These are phyloP conservation scores for Elongisporangium undulatum DNA, from an alignment of 352 stramenopile species.

Conservation along the genomic window DNA sequence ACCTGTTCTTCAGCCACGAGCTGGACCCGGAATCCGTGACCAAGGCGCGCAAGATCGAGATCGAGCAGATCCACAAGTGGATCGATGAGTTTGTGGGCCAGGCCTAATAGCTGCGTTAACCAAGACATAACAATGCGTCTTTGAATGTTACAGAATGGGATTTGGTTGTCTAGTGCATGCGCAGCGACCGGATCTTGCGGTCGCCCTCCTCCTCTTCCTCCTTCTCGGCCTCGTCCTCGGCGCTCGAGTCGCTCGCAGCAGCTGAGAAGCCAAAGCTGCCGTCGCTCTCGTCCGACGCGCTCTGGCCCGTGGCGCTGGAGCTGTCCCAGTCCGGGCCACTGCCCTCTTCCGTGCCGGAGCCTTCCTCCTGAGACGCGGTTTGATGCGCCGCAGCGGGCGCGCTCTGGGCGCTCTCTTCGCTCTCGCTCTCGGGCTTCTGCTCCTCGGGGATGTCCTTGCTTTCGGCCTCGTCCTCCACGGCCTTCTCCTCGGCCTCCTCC, in stretches of 20 bases:
- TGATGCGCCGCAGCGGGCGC: background rate
- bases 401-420: background rate
- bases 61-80: conserved; percentile 82
- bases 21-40: conserved; percentile 77
- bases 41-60: conserved; percentile 62
- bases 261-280: background rate
- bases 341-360: background rate
- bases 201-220: background rate
- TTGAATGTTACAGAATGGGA: background rate
- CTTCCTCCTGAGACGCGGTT: background rate
- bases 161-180: background rate
- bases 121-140: background rate
- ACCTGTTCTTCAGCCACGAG: conserved; percentile 90
- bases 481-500: background rate
- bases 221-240: background rate
- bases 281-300: background rate
- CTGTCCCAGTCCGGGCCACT: background rate
- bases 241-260: background rate
- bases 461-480: background rate
- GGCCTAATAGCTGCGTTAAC: background rate
- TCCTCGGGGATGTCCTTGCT: background rate
- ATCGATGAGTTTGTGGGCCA: conserved; percentile 58
- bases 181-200: background rate
- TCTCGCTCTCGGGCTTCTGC: background rate
- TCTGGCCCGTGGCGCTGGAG: background rate